Evolutionary conservation across 371 early-diverging fungal species (phyloP).

Genomic region (Mucor circinelloides): DNA sequence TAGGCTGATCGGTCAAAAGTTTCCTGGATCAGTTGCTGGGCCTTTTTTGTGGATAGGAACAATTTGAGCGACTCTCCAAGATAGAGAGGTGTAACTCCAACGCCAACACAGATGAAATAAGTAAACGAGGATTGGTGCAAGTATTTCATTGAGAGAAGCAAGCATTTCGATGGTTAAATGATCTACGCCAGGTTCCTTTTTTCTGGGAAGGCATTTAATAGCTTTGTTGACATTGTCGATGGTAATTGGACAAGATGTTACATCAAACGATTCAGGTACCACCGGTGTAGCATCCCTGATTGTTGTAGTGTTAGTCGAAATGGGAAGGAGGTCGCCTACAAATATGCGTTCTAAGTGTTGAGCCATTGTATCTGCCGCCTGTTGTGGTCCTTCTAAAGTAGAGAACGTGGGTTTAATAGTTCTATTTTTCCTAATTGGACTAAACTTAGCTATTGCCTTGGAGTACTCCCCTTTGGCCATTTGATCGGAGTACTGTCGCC

Average conservation of each 20-base stretch:
- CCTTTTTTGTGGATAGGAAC: not conserved
- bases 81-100: not conserved
- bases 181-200: not conserved
- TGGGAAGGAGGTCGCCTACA: not conserved
- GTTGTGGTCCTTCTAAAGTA: too few species aligned
- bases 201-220: too few species aligned
- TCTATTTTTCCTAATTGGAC: not conserved
- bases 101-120: not conserved
- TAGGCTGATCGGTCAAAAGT: not conserved
- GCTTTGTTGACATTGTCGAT: too few species aligned
- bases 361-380: not conserved
- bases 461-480: not conserved
- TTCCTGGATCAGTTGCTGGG: not conserved
- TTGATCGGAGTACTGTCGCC: not conserved
- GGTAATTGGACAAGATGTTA: too few species aligned
- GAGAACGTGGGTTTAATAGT: not conserved
- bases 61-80: not conserved
- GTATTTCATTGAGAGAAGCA: not conserved
- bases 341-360: not conserved
- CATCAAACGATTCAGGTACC: too few species aligned
- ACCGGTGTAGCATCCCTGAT: too few species aligned
- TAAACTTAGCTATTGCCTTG: not conserved
- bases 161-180: not conserved
- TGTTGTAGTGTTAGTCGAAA: too few species aligned
- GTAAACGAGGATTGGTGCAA: not conserved